These are phyloP conservation scores for Marchantia paleacea DNA, from an alignment of 225 moss, liverwort and hornwort genomes.

Conservation along the genomic window DNA sequence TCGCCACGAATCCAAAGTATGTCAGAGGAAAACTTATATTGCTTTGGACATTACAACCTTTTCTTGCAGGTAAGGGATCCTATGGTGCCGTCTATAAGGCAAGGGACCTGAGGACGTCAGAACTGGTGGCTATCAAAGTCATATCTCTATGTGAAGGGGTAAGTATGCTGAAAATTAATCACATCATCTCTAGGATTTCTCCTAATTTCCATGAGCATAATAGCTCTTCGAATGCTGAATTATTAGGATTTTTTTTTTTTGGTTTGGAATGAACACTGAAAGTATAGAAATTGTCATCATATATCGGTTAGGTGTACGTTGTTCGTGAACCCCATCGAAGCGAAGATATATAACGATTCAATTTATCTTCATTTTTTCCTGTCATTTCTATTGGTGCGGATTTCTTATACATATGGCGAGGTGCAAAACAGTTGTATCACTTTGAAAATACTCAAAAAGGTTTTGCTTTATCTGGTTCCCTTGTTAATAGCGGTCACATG, in stretches of 20 bases:
- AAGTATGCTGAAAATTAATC: not conserved
- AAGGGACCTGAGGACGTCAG: constrained; percentile 82
- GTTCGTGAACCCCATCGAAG: not conserved
- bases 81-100: constrained; percentile 99
- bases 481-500: not conserved
- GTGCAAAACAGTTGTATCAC: not conserved
- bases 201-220: too few relatives aligned
- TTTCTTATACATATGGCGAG: not conserved
- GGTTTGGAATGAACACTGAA: too few relatives aligned
- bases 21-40: too few relatives aligned
- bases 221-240: too few relatives aligned
- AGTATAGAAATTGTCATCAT: too few relatives aligned
- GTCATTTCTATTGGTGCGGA: not conserved
- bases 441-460: not conserved
- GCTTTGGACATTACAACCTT: not conserved
- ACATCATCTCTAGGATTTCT: too few relatives aligned
- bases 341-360: not conserved
- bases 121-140: constrained; percentile 97
- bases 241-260: too few relatives aligned
- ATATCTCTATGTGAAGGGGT: constrained; percentile 90
- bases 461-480: not conserved
- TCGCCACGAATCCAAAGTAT: too few relatives aligned
- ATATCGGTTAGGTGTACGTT: too few relatives aligned
- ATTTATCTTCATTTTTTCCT: not conserved
- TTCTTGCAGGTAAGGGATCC: constrained; percentile 62